A percentile compares a stretch with the other conserved stretches of the same genome.
These are phyloP conservation scores for Corylus americana DNA, from an alignment of 306 rosid genomes.

Conservation along the genomic window DNA sequence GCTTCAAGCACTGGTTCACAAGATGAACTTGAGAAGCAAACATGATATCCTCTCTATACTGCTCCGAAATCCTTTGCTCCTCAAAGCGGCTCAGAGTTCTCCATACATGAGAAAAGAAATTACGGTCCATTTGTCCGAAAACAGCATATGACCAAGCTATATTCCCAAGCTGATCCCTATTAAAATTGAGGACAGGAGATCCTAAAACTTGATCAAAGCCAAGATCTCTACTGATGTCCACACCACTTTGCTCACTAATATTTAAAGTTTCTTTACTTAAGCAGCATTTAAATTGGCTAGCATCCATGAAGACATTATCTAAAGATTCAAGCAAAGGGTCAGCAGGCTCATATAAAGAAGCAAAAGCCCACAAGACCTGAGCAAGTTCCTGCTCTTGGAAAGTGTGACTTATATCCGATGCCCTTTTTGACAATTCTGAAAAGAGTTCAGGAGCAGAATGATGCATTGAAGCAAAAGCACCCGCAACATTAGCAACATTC, in stretches of 20 bases:
- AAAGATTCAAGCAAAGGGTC: slow-evolving; percentile 63
- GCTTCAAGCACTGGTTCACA: slow-evolving; percentile 87
- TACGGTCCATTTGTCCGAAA: slow-evolving; percentile 65
- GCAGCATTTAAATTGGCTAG: slow-evolving; percentile 46
- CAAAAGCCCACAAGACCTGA: slow-evolving; percentile 93
- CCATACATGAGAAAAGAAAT: slow-evolving; percentile 69
- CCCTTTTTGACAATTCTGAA: slow-evolving; percentile 58
- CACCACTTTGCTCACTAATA: slow-evolving; percentile 30
- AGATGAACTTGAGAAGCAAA: slow-evolving; percentile 87
- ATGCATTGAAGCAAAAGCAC: slow-evolving; percentile 95
- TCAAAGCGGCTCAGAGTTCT: slow-evolving; percentile 61
- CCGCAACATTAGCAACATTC: slow-evolving; percentile 83
- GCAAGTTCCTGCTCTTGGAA: slow-evolving; percentile 92
- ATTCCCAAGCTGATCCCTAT: slow-evolving; percentile 73
- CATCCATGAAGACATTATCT: slow-evolving; percentile 50
- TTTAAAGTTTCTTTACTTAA: slow-evolving; percentile 26
- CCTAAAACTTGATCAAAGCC: slow-evolving; percentile 35
- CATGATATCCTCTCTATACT: slow-evolving; percentile 78
- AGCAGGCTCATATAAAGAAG: slow-evolving; percentile 72
- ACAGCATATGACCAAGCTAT: slow-evolving; percentile 96
- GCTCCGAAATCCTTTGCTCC: slow-evolving; percentile 78
- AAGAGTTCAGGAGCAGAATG: slow-evolving; percentile 87
- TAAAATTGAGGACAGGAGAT: slow-evolving; percentile 55
- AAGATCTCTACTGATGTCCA: slow-evolving; percentile 25
- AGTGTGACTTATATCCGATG: slow-evolving; percentile 64